These are phyloP conservation scores for Alopecurus myosuroides DNA, from an alignment of 176 grass and related monocot genomes.

Conservation along the genomic window DNA sequence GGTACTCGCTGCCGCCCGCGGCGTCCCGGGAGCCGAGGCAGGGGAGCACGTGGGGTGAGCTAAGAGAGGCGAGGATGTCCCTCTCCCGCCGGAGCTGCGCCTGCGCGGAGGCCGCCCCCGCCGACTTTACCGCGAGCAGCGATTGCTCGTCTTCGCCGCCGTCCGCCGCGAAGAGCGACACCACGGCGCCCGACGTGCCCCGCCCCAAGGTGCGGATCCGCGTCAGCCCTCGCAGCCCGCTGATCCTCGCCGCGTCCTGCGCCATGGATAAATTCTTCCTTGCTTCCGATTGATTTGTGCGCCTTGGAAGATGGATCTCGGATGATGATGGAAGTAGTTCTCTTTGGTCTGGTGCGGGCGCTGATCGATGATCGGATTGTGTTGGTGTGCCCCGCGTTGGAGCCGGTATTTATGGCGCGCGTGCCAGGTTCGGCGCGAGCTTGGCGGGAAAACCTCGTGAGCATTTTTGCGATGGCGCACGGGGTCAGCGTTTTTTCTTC, in stretches of 20 bases:
- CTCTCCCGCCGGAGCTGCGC: slow-evolving; percentile 46
- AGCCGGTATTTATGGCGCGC: background rate
- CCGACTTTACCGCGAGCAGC: slow-evolving; percentile 65
- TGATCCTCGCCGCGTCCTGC: background rate
- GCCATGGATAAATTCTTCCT: background rate
- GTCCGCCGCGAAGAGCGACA: slow-evolving; percentile 34
- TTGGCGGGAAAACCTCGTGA: slow-evolving; percentile 38
- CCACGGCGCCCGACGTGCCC: slow-evolving; percentile 45
- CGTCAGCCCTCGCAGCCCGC: slow-evolving; percentile 12
- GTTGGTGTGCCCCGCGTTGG: background rate
- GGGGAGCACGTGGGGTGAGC: slow-evolving; percentile 56
- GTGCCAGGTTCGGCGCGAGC: background rate
- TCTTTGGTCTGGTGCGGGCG: background rate
- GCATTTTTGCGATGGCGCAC: background rate
- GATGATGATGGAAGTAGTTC: background rate
- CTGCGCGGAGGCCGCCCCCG: background rate
- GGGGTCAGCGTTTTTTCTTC: background rate
- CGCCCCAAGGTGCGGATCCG: slow-evolving; percentile 18
- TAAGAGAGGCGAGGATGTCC: slow-evolving; percentile 48
- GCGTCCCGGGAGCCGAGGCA: slow-evolving; percentile 34
- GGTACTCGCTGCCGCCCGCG: background rate
- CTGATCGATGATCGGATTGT: slow-evolving; percentile 5
- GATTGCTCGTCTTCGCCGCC: too few species aligned
- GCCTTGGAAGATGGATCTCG: too few species aligned
- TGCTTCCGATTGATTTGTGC: background rate